These are phyloP conservation scores for Saprolegnia parasitica DNA, from an alignment of 352 stramenopile genomes.

Conservation along the genomic window DNA sequence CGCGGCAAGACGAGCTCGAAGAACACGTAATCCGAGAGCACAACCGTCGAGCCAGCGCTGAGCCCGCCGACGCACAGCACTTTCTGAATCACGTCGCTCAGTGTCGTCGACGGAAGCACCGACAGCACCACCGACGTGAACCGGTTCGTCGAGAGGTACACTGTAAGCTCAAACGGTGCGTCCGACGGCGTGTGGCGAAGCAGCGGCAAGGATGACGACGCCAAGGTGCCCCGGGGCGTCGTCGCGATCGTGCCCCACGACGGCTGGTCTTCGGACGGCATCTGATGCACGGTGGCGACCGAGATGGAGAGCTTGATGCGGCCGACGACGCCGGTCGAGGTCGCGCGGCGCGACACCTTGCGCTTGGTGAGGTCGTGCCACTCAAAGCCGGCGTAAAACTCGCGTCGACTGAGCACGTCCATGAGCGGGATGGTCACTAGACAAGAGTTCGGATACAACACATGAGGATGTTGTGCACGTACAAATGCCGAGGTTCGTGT, in stretches of 20 bases:
- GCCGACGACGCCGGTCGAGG: constrained; percentile 44
- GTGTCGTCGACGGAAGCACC: constrained; percentile 33
- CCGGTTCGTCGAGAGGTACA: constrained; percentile 82
- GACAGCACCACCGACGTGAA: constrained; percentile 79
- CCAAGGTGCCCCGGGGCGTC: background rate
- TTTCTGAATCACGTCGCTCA: constrained; percentile 8
- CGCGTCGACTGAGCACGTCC: background rate
- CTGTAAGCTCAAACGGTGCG: constrained; percentile 28
- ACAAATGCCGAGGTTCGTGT: constrained; percentile 78
- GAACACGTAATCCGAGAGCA: constrained; percentile 68
- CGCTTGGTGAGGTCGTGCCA: constrained; percentile 84
- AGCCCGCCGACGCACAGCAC: background rate
- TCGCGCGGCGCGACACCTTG: constrained; percentile 53
- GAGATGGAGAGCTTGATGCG: constrained; percentile 76
- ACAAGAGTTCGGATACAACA: background rate
- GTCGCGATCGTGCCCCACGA: constrained; percentile 13
- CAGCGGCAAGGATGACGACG: constrained; percentile 50
- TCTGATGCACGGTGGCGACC: constrained; percentile 75
- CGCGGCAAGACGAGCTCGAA: constrained; percentile 75
- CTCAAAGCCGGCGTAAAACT: constrained; percentile 58
- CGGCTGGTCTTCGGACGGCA: constrained; percentile 43
- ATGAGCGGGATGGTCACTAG: constrained; percentile 7
- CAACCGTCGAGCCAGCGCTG: background rate
- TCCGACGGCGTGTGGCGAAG: constrained; percentile 49
- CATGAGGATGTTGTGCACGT: constrained; percentile 29